Evolutionary conservation across 148 eudicot species (phyloP).

Genomic region (Spergularia bocconei): DNA sequence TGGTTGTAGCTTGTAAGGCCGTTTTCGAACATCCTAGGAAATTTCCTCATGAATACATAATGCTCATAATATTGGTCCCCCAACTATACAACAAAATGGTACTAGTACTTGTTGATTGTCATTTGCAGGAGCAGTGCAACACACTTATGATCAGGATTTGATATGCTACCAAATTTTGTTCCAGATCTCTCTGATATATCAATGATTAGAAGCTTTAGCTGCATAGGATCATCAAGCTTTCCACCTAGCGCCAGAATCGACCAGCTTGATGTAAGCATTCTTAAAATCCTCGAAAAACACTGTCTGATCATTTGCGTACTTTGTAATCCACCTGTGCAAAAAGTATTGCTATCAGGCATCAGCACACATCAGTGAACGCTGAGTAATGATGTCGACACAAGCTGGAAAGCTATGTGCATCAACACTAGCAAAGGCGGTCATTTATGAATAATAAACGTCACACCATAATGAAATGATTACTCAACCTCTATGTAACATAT

Average conservation of each 20-base stretch:
- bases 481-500: neutral
- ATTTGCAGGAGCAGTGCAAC: neutral
- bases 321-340: constrained; percentile 69
- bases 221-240: constrained; percentile 28
- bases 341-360: neutral
- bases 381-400: constrained; percentile 1
- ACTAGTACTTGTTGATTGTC: neutral
- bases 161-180: constrained; percentile 17
- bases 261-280: constrained; percentile 83
- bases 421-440: neutral
- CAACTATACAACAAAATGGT: neutral
- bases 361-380: neutral
- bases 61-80: constrained; percentile 3
- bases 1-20: neutral
- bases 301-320: constrained; percentile 66
- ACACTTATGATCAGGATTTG: constrained; percentile 23
- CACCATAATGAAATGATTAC: neutral
- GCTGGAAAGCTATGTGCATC: neutral
- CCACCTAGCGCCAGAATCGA: constrained; percentile 86
- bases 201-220: constrained; percentile 11
- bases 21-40: constrained; percentile 10
- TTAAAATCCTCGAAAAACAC: constrained; percentile 77
- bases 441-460: neutral
- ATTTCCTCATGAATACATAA: neutral
- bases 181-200: constrained; percentile 1